Evolutionary conservation across 2,329 filamentous ascomycete genomes (phyloP), one percentile per base, ranked within the genome.

Genomic region (Parascedosporium putredinis): DNA sequence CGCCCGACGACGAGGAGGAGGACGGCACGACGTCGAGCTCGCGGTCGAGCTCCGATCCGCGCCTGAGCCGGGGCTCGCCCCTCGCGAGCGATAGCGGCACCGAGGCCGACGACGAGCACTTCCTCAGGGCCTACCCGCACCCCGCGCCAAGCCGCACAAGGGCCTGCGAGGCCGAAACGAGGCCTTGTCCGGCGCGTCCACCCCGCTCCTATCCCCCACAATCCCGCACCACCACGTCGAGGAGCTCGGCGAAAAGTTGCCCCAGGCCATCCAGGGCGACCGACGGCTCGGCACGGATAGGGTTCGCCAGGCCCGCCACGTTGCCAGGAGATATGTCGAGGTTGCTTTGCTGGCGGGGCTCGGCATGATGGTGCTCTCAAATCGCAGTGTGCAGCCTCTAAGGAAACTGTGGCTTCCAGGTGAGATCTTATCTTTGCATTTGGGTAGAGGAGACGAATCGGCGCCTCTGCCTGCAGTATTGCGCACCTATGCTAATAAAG

Each of bases 51-150:
- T 34, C 64, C 68, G 51, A 74, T n/a, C n/a, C n/a, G n/a, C n/a
- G n/a, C n/a, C n/a, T n/a, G n/a, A n/a, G n/a, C n/a, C n/a, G 71
- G 55, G 74, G 78, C 47, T 79, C 78, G 4, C 73, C 75, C 1
- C 75, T 81, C 2, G 79, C 78, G 9, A 95, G 88, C 64, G 90
- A 95, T 57, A 95, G 89, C 63, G 91, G 91, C 22, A 95, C 90
- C 16, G 91, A 97, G 63, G 91, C 91, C 34, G 91, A 96, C 59
- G 91, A 97, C 68, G 91, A 97, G 64, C 86, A 90, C 55, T 83
- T 91, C 57, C 72, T 95, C 51, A 85, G 63, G 86, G 89, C 1
- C 69, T 96, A 20, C 90, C 91, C 1, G 87, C 90, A 2, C 86
- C 90, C 2, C 83, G 76, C n/a, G 57, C 75, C 7, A 77, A 81